A percentile compares a stretch with the other conserved stretches of the same genome.
Evolutionary conservation across 2,329 filamentous ascomycete genomes (phyloP).

Genomic region (Aspergillus sergii): DNA sequence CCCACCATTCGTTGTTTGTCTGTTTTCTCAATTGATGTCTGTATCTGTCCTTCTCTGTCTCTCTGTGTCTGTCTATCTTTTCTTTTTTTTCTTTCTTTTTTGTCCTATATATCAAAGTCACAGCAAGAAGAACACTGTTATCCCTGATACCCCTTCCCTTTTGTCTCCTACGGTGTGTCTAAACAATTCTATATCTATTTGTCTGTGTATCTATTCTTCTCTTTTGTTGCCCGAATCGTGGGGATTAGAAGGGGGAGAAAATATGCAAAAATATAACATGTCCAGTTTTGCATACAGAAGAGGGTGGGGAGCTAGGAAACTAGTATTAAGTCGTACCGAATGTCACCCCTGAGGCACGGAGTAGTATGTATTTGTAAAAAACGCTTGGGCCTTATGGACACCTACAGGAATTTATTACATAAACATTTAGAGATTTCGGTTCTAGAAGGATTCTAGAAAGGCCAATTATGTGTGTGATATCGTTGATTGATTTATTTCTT

Average conservation of each 20-base stretch:
- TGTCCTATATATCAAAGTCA: background rate
- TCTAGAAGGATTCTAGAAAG: background rate
- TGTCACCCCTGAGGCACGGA: background rate
- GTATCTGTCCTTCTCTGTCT: background rate
- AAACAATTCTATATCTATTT: background rate
- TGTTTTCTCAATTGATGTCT: background rate
- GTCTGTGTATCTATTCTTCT: background rate
- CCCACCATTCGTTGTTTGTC: background rate
- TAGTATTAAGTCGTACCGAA: background rate
- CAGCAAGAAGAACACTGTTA: conserved; percentile 1
- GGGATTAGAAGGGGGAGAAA: background rate
- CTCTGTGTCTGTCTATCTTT: background rate
- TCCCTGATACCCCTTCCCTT: background rate
- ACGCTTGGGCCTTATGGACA: background rate
- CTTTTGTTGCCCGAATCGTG: background rate
- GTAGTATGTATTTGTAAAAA: background rate
- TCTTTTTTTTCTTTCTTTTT: background rate
- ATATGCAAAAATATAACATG: background rate
- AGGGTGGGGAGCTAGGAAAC: background rate
- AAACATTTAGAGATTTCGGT: background rate
- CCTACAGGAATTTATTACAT: background rate
- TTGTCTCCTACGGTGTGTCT: background rate
- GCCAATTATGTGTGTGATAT: background rate
- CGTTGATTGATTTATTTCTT: background rate
- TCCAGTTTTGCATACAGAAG: background rate